Conservation (phyloP, 768 basidiomycete species). For the Melanogaster broomeanus region DNA sequence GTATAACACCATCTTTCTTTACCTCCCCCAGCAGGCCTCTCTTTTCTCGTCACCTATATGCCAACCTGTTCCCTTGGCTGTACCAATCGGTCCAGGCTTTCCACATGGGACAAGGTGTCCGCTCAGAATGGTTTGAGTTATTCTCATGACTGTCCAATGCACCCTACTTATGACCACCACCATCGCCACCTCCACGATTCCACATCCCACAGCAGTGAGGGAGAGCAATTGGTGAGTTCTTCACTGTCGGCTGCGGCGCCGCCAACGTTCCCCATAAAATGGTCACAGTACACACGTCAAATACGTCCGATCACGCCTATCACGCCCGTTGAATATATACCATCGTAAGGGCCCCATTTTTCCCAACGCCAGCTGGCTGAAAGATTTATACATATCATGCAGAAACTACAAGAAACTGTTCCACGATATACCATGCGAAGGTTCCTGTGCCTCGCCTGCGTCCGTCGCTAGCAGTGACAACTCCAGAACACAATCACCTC, state of each 20-base stretch:
- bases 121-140: slow-evolving; percentile 40
- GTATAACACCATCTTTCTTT: slow-evolving; percentile 19
- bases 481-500: slow-evolving; percentile 50
- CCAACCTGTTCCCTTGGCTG: slow-evolving; percentile 28
- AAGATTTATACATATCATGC: background rate
- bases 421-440: slow-evolving; percentile 32
- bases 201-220: slow-evolving; percentile 26
- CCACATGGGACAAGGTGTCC: slow-evolving; percentile 37
- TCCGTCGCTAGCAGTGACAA: slow-evolving; percentile 44
- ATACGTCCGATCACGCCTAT: slow-evolving; percentile 38
- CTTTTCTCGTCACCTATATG: slow-evolving; percentile 31
- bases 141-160: slow-evolving; percentile 36
- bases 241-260: slow-evolving; percentile 1
- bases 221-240: slow-evolving; percentile 26
- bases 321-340: slow-evolving; percentile 35
- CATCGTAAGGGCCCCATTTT: slow-evolving; percentile 28
- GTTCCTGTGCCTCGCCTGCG: slow-evolving; percentile 31
- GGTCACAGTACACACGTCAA: slow-evolving; percentile 27
- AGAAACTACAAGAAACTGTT: slow-evolving; percentile 35
- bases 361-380: slow-evolving; percentile 13
- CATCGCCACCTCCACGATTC: slow-evolving; percentile 23
- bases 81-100: slow-evolving; percentile 30
- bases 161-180: slow-evolving; percentile 32
- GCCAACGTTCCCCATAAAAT: slow-evolving; percentile 13
- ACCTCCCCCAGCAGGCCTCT: slow-evolving; percentile 23